phyloP scores from a whole-genome alignment of 129 eudicot genomes.

The Arctium lappa region DNA sequence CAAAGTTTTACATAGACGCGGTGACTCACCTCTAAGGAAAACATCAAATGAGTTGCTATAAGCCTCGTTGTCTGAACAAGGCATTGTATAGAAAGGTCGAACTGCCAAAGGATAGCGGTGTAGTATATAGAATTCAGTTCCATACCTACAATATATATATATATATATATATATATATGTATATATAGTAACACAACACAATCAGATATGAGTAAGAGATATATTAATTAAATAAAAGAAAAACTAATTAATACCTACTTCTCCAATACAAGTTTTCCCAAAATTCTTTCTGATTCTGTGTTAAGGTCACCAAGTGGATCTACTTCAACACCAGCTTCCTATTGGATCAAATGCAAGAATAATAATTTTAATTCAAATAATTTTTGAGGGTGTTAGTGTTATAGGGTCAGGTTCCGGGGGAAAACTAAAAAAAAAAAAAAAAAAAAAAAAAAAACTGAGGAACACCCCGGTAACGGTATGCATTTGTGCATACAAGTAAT shows the following conservation, averaged over 20 bases:
- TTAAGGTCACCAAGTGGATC: constrained; percentile 71
- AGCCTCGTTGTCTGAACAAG: constrained; percentile 39
- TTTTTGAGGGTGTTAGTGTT: too few relatives aligned
- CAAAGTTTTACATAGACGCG: too few relatives aligned
- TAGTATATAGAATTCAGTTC: constrained; percentile 66
- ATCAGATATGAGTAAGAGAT: too few relatives aligned
- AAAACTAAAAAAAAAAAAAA: too few relatives aligned
- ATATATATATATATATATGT: too few relatives aligned
- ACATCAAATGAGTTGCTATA: constrained; percentile 70
- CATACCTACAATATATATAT: constrained; percentile 32
- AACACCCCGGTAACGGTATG: too few relatives aligned
- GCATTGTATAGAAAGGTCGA: constrained; percentile 70
- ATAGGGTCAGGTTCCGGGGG: background rate
- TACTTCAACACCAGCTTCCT: constrained; percentile 74
- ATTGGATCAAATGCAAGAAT: too few relatives aligned
- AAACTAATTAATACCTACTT: constrained; percentile 26
- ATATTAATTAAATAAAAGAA: too few relatives aligned
- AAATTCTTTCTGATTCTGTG: constrained; percentile 55
- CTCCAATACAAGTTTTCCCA: constrained; percentile 59
- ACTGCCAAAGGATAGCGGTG: constrained; percentile 66
- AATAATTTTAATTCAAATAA: background rate
- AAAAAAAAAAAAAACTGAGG: too few relatives aligned
- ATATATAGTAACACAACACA: too few relatives aligned
- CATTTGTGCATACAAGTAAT: too few relatives aligned
- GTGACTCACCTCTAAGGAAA: constrained; percentile 44